A percentile compares a stretch with the other conserved stretches of the same genome.
Evolutionary conservation across 805 yeast species (phyloP).

Genomic region (Wickerhamiella domercqiae): DNA sequence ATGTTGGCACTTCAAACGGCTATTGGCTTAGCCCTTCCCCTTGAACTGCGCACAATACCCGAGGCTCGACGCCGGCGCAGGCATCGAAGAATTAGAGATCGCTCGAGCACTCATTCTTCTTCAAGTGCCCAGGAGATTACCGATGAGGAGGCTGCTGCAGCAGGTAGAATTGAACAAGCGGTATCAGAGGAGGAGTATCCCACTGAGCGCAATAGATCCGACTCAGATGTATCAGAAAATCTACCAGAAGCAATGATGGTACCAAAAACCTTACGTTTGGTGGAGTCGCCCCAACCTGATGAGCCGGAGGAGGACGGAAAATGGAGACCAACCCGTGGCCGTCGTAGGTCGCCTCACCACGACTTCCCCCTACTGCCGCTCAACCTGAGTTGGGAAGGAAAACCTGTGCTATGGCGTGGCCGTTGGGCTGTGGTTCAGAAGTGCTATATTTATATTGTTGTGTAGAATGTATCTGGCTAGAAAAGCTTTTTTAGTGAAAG

Average conservation of each 20-base stretch:
- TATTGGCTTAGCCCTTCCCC: conserved; percentile 63
- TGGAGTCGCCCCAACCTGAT: background rate
- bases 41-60: conserved; percentile 57
- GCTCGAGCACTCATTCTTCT: background rate
- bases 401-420: conserved; percentile 10
- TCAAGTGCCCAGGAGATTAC: background rate
- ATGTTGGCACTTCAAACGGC: conserved; percentile 56
- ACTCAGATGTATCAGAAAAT: too few species aligned
- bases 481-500: background rate
- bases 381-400: conserved; percentile 15
- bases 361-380: conserved; percentile 14
- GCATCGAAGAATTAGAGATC: conserved; percentile 37
- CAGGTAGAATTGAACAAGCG: background rate
- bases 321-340: conserved; percentile 5
- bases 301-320: conserved; percentile 3
- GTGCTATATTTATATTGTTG: conserved; percentile 4
- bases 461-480: background rate
- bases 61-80: conserved; percentile 27
- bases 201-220: background rate
- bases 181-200: background rate
- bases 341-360: background rate
- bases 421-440: conserved; percentile 12
- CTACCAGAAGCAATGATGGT: too few species aligned
- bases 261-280: background rate
- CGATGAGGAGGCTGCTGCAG: background rate